phyloP scores from a whole-genome alignment of 306 rosid genomes.

The Rubus idaeus region DNA sequence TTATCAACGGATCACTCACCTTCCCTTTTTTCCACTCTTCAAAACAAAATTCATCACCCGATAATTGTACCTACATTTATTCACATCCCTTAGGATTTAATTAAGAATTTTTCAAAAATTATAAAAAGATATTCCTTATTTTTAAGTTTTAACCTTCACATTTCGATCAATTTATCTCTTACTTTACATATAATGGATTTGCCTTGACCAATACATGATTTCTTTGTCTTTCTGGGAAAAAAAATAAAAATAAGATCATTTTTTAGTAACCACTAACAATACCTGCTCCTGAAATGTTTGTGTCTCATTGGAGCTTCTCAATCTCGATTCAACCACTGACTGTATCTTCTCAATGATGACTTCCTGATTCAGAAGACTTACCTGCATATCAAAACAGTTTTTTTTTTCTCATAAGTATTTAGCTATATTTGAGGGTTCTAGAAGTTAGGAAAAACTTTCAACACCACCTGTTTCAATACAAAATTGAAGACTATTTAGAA shows the following conservation, averaged over 20 bases:
- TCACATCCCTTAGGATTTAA: too few relatives aligned
- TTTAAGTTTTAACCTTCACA: too few relatives aligned
- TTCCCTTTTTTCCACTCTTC: background rate
- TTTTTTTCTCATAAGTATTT: constrained; percentile 10
- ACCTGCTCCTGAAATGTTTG: constrained; percentile 85
- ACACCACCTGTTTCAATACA: background rate
- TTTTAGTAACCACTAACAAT: background rate
- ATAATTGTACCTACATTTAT: background rate
- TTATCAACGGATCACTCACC: background rate
- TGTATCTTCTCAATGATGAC: constrained; percentile 85
- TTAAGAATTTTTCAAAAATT: too few relatives aligned
- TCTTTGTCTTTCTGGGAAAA: too few relatives aligned
- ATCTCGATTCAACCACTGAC: constrained; percentile 69
- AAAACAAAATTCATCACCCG: background rate
- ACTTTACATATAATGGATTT: too few relatives aligned
- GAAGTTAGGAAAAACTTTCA: background rate
- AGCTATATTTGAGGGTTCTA: background rate
- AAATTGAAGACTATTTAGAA: background rate
- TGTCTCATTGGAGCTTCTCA: constrained; percentile 76
- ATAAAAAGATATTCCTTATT: too few relatives aligned
- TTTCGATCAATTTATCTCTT: too few relatives aligned
- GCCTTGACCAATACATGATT: too few relatives aligned
- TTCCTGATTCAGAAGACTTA: constrained; percentile 89
- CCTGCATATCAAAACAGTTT: constrained; percentile 41
- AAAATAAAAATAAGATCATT: background rate